Evolutionary conservation across 805 yeast genomes (phyloP).

Genomic region (Jamesozyma hellenica): DNA sequence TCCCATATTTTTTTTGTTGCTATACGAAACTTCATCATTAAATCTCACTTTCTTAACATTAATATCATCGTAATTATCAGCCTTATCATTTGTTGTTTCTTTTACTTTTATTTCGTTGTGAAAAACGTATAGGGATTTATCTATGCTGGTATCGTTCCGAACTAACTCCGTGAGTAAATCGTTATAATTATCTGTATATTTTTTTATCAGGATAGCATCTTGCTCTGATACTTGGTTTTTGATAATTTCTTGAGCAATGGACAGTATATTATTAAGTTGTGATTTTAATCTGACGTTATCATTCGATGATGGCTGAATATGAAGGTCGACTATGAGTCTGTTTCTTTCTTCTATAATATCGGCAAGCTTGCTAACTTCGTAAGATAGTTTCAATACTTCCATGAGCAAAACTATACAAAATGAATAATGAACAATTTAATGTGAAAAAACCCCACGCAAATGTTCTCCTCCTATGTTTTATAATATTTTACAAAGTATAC

Average conservation of each 20-base stretch:
- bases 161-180: constrained; percentile 8
- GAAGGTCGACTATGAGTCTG: constrained; percentile 14
- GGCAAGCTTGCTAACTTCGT: constrained; percentile 20
- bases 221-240: not conserved
- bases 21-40: constrained; percentile 14
- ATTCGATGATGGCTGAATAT: constrained; percentile 18
- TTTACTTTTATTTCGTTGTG: not conserved
- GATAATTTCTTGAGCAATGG: too few species aligned
- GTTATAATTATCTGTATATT: constrained; percentile 9
- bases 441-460: too few species aligned
- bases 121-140: not conserved
- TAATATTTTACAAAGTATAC: too few species aligned
- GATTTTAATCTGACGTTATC: constrained; percentile 18
- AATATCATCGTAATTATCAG: too few species aligned
- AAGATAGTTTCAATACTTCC: constrained; percentile 18
- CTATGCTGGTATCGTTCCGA: not conserved
- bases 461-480: too few species aligned
- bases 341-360: constrained; percentile 25
- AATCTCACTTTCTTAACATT: constrained; percentile 20
- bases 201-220: constrained; percentile 3
- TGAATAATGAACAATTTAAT: too few species aligned
- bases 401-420: constrained; percentile 4
- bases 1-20: not conserved
- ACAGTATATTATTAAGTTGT: constrained; percentile 12
- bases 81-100: not conserved